Percentiles rank a stretch among this genome's conserved stretches.
Evolutionary conservation across 2,329 filamentous ascomycete genomes (phyloP).

Genomic region (Aspergillus floridensis): DNA sequence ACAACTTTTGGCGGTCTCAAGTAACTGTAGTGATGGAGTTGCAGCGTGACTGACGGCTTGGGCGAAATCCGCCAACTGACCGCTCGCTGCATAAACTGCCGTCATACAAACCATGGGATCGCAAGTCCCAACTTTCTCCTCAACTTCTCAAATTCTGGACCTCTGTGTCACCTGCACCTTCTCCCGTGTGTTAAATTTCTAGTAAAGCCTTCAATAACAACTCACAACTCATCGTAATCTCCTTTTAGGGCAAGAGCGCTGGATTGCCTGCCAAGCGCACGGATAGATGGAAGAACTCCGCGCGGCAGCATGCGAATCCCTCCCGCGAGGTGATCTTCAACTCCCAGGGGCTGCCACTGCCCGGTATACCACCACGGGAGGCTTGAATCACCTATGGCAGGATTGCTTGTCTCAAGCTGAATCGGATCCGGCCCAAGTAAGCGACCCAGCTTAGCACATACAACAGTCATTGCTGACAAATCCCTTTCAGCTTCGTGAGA

Average conservation of each 20-base stretch:
- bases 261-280: neutral
- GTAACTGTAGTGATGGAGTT: neutral
- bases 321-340: conserved; percentile 12
- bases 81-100: conserved; percentile 1
- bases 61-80: neutral
- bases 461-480: neutral
- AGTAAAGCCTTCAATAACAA: too few species aligned
- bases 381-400: conserved; percentile 30
- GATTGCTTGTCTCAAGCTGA: conserved; percentile 26
- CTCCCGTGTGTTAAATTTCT: too few species aligned
- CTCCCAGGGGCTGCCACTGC: conserved; percentile 10
- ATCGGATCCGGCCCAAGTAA: conserved; percentile 24
- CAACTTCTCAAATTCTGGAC: neutral
- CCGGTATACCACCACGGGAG: conserved; percentile 11
- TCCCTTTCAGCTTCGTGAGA: conserved; percentile 29
- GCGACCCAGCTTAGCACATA: neutral
- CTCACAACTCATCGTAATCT: neutral
- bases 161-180: too few species aligned
- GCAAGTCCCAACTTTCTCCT: neutral
- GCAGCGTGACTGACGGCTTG: neutral
- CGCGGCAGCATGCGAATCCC: conserved; percentile 25
- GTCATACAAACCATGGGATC: neutral
- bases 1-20: too few species aligned
- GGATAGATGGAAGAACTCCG: conserved; percentile 28
- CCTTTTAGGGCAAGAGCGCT: neutral